A percentile compares a stretch with the other conserved stretches of the same genome.
Conservation (phyloP, 2,329 filamentous ascomycete genomes). For the Dactylellina drechsleri region DNA sequence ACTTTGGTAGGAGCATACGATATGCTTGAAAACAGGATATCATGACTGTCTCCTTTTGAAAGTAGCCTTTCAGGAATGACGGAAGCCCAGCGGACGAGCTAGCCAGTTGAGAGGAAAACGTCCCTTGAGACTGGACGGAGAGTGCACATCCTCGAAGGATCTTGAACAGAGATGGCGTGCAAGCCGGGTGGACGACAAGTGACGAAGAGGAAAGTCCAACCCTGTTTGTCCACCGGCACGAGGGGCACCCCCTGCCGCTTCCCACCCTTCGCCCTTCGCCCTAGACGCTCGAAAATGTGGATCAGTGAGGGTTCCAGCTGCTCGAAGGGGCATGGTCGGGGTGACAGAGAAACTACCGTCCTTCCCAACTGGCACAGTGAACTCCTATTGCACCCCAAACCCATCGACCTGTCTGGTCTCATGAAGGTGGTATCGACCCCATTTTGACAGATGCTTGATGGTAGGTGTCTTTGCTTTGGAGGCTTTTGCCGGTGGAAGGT, state of each 20-base stretch:
- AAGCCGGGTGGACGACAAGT: not conserved
- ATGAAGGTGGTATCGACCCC: slow-evolving; percentile 25
- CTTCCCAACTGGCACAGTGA: slow-evolving; percentile 42
- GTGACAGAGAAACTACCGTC: slow-evolving; percentile 42
- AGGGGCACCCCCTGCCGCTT: slow-evolving; percentile 44
- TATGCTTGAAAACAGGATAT: not conserved
- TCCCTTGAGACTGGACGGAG: not conserved
- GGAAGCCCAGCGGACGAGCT: not conserved
- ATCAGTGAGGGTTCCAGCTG: slow-evolving; percentile 50
- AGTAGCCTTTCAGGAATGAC: slow-evolving; percentile 1
- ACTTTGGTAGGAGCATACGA: slow-evolving; percentile 21
- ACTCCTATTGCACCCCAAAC: slow-evolving; percentile 13
- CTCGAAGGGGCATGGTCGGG: slow-evolving; percentile 49
- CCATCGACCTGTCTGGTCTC: slow-evolving; percentile 40
- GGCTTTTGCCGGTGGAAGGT: slow-evolving; percentile 18
- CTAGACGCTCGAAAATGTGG: slow-evolving; percentile 39
- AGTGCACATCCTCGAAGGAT: slow-evolving; percentile 45
- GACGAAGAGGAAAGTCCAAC: slow-evolving; percentile 41
- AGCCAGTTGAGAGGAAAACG: not conserved
- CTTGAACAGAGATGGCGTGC: slow-evolving; percentile 33
- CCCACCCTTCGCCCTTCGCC: slow-evolving; percentile 8
- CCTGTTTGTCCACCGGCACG: slow-evolving; percentile 30
- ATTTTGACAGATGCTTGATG: slow-evolving; percentile 34
- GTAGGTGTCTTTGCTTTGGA: not conserved
- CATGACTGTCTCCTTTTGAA: slow-evolving; percentile 1